Conservation (phyloP, 1,284 basidiomycete genomes). For the Sparassis latifolia region DNA sequence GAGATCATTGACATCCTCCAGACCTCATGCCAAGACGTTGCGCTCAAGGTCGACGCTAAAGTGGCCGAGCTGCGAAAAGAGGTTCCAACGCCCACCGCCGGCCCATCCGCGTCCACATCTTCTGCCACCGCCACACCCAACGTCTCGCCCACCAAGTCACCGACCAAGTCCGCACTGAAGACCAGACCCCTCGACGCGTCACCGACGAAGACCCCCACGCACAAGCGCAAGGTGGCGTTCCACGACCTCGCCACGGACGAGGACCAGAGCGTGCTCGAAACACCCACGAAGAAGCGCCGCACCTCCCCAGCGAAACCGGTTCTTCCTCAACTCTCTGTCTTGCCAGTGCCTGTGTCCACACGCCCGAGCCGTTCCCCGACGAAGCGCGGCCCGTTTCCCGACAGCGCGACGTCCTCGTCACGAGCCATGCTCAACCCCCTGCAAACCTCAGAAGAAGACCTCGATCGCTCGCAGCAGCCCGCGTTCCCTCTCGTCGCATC, state of each 20-base stretch:
- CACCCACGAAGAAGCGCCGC: constrained; percentile 20
- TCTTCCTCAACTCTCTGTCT: background rate
- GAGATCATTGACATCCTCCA: constrained; percentile 16
- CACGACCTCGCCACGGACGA: constrained; percentile 7
- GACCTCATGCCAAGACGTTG: constrained; percentile 12
- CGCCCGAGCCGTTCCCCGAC: background rate
- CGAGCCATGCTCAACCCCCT: constrained; percentile 8
- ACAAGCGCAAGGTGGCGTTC: constrained; percentile 26
- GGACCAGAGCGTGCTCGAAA: constrained; percentile 16
- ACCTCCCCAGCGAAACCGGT: constrained; percentile 10
- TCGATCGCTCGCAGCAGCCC: background rate
- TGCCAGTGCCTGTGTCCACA: constrained; percentile 2
- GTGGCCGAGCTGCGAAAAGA: constrained; percentile 5
- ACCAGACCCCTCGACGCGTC: constrained; percentile 2
- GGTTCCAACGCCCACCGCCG: background rate
- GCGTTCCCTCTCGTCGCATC: background rate
- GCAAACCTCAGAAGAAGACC: background rate
- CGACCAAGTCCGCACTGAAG: constrained; percentile 19
- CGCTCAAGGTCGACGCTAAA: constrained; percentile 7
- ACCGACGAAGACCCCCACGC: constrained; percentile 20
- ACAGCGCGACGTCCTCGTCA: constrained; percentile 1
- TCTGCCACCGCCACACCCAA: background rate
- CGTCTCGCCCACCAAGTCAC: constrained; percentile 9
- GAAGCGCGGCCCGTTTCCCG: constrained; percentile 3
- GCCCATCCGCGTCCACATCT: background rate